Percentiles rank a stretch among this genome's conserved stretches.
These are phyloP conservation scores for Arabidopsis hybrid DNA, from an alignment of 441 rosid species.

Conservation along the genomic window DNA sequence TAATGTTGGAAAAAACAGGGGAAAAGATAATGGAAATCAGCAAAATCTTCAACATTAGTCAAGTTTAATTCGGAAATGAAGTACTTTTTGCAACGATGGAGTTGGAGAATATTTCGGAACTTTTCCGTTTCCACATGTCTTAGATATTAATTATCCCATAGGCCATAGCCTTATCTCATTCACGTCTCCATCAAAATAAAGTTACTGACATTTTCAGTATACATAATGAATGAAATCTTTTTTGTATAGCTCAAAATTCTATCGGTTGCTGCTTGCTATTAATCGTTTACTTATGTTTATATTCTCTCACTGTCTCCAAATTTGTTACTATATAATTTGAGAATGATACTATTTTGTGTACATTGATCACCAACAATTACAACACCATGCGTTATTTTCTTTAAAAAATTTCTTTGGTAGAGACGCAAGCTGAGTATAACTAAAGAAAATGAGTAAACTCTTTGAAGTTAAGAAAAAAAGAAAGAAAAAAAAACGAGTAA, in stretches of 20 bases:
- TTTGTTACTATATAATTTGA: neutral
- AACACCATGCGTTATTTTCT: too few relatives aligned
- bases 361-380: neutral
- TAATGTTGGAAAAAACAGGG: slow-evolving; percentile 27
- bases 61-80: neutral
- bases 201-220: neutral
- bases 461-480: too few relatives aligned
- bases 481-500: neutral
- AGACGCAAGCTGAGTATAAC: too few relatives aligned
- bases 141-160: neutral
- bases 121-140: neutral
- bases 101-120: neutral
- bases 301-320: neutral
- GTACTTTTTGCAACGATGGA: too few relatives aligned
- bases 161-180: neutral
- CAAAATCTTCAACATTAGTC: neutral
- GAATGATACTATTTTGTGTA: neutral
- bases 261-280: neutral
- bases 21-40: slow-evolving; percentile 23
- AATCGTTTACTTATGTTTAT: neutral
- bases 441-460: too few relatives aligned
- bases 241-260: slow-evolving; percentile 2
- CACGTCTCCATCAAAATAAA: neutral
- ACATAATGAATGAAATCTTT: slow-evolving; percentile 2
- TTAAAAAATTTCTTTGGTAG: too few relatives aligned